Conservation (phyloP, 2,329 filamentous ascomycete genomes). For the Fusarium fujikuroi region DNA sequence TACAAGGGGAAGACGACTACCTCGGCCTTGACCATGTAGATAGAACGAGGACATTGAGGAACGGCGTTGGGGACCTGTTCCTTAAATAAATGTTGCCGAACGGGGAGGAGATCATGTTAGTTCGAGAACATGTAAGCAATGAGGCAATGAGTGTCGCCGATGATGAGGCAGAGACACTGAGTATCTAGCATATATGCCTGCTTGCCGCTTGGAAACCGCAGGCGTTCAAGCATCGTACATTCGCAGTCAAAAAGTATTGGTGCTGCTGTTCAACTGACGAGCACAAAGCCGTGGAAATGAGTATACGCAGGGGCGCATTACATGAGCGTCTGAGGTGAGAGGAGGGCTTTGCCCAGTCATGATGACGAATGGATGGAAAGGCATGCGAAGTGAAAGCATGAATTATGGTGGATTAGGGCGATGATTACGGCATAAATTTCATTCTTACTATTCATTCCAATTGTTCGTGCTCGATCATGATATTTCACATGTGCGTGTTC, state of each 20-base stretch:
- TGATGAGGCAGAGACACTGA: constrained; percentile 3
- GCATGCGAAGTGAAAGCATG: constrained; percentile 4
- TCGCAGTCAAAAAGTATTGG: constrained; percentile 1
- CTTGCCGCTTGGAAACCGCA: constrained; percentile 14
- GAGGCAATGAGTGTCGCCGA: constrained; percentile 6
- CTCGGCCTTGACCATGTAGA: constrained; percentile 75
- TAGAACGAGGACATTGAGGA: constrained; percentile 66
- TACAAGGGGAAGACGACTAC: constrained; percentile 66
- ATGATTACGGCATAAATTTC: constrained; percentile 28
- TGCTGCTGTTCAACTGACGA: constrained; percentile 5
- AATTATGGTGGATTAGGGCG: constrained; percentile 2
- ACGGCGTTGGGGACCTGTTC: constrained; percentile 72
- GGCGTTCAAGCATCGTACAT: constrained; percentile 18
- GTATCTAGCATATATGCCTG: constrained; percentile 24
- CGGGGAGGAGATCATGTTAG: constrained; percentile 1
- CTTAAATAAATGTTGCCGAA: constrained; percentile 53
- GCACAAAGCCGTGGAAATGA: constrained; percentile 3
- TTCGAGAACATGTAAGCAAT: constrained; percentile 10
- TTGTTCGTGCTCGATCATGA: background rate
- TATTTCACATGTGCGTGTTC: background rate
- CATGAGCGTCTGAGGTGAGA: background rate
- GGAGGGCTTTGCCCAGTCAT: constrained; percentile 6
- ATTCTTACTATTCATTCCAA: constrained; percentile 20
- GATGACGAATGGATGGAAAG: constrained; percentile 7
- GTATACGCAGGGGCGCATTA: constrained; percentile 11